phyloP scores from a whole-genome alignment of 1,284 basidiomycete genomes.

The Trametes polyzona region DNA sequence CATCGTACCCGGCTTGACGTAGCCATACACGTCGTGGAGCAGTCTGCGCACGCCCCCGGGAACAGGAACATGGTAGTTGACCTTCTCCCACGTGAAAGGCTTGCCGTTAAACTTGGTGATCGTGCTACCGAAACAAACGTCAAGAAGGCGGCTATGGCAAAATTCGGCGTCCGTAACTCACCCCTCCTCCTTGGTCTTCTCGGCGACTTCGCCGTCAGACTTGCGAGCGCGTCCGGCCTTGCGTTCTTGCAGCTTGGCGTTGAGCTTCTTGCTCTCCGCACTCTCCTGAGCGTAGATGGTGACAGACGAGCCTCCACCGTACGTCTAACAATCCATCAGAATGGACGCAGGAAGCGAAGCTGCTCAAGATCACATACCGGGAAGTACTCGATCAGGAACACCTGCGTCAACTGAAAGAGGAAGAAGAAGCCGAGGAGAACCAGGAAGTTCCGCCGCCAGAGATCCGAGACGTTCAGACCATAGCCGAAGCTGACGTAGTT shows the following conservation, averaged over 20 bases:
- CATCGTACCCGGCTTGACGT: constrained; percentile 86
- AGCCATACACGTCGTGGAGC: constrained; percentile 87
- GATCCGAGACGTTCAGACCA: constrained; percentile 50
- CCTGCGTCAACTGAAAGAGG: constrained; percentile 68
- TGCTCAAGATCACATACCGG: constrained; percentile 58
- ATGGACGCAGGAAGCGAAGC: not conserved
- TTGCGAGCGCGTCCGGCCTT: constrained; percentile 42
- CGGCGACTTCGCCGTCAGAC: constrained; percentile 36
- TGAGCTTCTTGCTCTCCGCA: constrained; percentile 67
- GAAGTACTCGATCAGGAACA: constrained; percentile 63
- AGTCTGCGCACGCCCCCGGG: constrained; percentile 72
- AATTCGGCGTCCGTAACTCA: constrained; percentile 21
- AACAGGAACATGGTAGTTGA: constrained; percentile 78
- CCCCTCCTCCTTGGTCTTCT: constrained; percentile 33
- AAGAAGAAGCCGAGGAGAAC: constrained; percentile 66
- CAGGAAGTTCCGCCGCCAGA: constrained; percentile 65
- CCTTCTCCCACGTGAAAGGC: constrained; percentile 71
- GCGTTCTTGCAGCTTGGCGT: constrained; percentile 60
- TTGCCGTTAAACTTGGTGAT: constrained; percentile 42
- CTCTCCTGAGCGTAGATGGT: constrained; percentile 76
- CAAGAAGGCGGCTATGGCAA: not conserved
- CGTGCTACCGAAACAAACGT: not conserved
- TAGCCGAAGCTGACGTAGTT: constrained; percentile 65
- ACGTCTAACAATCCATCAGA: constrained; percentile 44
- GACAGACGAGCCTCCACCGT: constrained; percentile 49